A percentile compares a stretch with the other conserved stretches of the same genome.
These are phyloP conservation scores for Exophiala spinifera DNA, from an alignment of 2,329 filamentous ascomycete species.

Conservation along the genomic window DNA sequence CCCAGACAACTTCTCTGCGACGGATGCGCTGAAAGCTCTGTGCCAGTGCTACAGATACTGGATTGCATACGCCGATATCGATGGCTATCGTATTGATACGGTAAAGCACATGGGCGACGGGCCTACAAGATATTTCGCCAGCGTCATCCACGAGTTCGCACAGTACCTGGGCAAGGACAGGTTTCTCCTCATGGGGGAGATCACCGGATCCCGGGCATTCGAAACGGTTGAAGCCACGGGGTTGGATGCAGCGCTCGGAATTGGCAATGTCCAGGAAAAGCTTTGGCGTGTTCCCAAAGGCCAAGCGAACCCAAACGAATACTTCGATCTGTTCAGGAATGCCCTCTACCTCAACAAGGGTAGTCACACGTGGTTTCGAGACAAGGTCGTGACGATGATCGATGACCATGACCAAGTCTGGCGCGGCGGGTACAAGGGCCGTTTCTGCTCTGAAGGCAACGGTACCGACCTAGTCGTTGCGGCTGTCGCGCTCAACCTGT, in stretches of 20 bases:
- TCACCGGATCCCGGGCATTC: constrained; percentile 7
- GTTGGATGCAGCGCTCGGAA: constrained; percentile 8
- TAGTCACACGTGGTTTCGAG: constrained; percentile 16
- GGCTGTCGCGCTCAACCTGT: constrained; percentile 12
- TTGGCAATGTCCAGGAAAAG: constrained; percentile 16
- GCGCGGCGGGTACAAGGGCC: constrained; percentile 6
- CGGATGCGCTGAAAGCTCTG: constrained; percentile 4
- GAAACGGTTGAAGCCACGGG: constrained; percentile 9
- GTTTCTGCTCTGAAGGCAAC: constrained; percentile 11
- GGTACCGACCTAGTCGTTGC: constrained; percentile 5
- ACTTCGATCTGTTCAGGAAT: constrained; percentile 16
- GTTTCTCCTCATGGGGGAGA: constrained; percentile 15
- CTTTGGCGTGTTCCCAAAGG: constrained; percentile 12
- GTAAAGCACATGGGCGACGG: constrained; percentile 18
- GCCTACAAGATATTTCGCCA: constrained; percentile 10
- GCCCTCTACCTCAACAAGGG: constrained; percentile 12
- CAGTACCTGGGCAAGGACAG: constrained; percentile 10
- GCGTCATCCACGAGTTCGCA: constrained; percentile 14
- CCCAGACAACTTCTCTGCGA: constrained; percentile 11
- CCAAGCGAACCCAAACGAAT: constrained; percentile 1
- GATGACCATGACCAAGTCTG: constrained; percentile 21
- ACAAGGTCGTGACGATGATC: constrained; percentile 15
- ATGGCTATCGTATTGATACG: constrained; percentile 20
- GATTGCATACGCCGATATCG: constrained; percentile 14
- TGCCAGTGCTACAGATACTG: constrained; percentile 16